Evolutionary conservation across 495 filamentous ascomycete genomes (phyloP).

Genomic region (Hypoxylon cercidicola): DNA sequence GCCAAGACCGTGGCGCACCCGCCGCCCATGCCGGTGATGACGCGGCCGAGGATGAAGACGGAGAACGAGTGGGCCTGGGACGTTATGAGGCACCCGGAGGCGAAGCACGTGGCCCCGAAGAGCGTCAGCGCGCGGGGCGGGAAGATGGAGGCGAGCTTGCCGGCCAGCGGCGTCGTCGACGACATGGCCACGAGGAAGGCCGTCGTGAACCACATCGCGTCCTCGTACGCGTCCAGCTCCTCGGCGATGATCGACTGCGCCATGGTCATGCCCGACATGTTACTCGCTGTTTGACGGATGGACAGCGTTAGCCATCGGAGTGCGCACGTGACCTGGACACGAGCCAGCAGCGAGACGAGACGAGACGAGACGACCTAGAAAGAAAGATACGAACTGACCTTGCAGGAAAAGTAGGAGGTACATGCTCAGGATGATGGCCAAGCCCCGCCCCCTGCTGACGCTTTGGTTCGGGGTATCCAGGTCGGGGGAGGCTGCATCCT

Average conservation of each 20-base stretch:
- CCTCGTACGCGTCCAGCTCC: slow-evolving; percentile 75
- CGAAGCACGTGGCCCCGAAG: slow-evolving; percentile 63
- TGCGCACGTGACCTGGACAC: background rate
- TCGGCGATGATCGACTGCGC: slow-evolving; percentile 76
- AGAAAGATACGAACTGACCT: too few relatives aligned
- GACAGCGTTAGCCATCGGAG: slow-evolving; percentile 9
- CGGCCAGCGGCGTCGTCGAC: slow-evolving; percentile 70
- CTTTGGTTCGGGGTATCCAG: slow-evolving; percentile 43
- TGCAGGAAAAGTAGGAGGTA: slow-evolving; percentile 59
- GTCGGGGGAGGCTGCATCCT: slow-evolving; percentile 27
- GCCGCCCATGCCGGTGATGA: slow-evolving; percentile 70
- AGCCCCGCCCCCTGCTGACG: slow-evolving; percentile 36
- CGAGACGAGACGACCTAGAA: too few relatives aligned
- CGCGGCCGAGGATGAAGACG: slow-evolving; percentile 73
- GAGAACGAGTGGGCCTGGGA: slow-evolving; percentile 64
- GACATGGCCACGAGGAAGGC: slow-evolving; percentile 78
- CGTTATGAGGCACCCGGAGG: slow-evolving; percentile 70
- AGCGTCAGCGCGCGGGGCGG: slow-evolving; percentile 70
- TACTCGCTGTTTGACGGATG: slow-evolving; percentile 61
- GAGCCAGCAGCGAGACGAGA: background rate
- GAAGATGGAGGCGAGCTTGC: slow-evolving; percentile 74
- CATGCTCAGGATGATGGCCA: slow-evolving; percentile 53
- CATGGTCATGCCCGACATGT: slow-evolving; percentile 80
- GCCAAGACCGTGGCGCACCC: slow-evolving; percentile 73
- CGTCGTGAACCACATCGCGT: slow-evolving; percentile 80